phyloP scores from a whole-genome alignment of 1,139 yeast genomes.

The Pichia sp. region DNA sequence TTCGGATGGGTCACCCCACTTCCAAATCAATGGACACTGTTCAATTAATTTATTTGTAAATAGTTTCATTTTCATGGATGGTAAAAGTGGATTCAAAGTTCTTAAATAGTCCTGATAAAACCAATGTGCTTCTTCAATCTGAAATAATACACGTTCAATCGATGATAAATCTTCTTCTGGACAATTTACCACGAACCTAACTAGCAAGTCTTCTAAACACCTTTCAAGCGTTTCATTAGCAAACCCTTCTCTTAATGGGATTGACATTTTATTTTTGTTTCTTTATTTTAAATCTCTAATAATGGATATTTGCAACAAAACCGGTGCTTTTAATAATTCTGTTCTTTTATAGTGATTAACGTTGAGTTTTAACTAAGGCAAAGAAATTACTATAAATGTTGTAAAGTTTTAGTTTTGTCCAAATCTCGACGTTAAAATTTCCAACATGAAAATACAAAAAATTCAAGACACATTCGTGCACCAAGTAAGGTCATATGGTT shows the following conservation, averaged over 20 bases:
- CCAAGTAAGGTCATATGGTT: too few relatives aligned
- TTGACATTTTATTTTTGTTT: conserved; percentile 37
- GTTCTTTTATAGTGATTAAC: neutral
- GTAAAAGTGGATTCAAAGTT: conserved; percentile 67
- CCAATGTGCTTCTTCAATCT: conserved; percentile 98
- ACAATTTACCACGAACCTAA: conserved; percentile 83
- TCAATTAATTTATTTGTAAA: conserved; percentile 69
- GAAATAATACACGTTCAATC: conserved; percentile 83
- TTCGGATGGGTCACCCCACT: conserved; percentile 73
- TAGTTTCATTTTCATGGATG: conserved; percentile 70
- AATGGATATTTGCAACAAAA: neutral
- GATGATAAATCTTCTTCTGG: conserved; percentile 87
- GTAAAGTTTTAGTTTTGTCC: neutral
- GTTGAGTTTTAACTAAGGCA: neutral
- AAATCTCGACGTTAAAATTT: neutral
- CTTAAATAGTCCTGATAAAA: conserved; percentile 84
- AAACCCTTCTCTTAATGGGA: conserved; percentile 50
- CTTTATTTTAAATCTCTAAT: neutral
- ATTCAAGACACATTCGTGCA: neutral
- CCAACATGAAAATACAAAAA: neutral
- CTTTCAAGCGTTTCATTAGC: conserved; percentile 58
- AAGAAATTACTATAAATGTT: neutral
- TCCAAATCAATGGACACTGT: conserved; percentile 80
- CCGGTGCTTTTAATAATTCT: neutral
- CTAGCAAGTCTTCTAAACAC: conserved; percentile 80